Evolutionary conservation across 2,329 filamentous ascomycete genomes (phyloP).

Genomic region (Rhynchosporium graminicola): DNA sequence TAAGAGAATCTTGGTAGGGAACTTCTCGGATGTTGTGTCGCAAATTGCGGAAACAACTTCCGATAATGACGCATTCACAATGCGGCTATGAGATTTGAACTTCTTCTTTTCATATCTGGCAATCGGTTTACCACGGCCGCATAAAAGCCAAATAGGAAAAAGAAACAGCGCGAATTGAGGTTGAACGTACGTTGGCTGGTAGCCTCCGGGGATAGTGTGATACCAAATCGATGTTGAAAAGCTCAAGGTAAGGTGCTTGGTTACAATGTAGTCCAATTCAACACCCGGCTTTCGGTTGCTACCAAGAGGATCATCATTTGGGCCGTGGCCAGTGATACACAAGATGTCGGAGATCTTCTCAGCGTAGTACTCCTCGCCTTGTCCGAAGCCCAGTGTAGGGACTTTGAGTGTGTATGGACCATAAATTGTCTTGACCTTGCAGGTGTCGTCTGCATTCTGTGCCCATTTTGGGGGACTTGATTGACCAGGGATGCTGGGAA

Average conservation of each 20-base stretch:
- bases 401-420: slow-evolving; percentile 4
- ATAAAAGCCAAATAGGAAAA: background rate
- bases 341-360: slow-evolving; percentile 6
- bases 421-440: slow-evolving; percentile 1
- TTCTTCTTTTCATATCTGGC: no score
- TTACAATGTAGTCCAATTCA: background rate
- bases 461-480: background rate
- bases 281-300: background rate
- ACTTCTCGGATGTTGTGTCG: no score
- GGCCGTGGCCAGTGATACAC: slow-evolving; percentile 3
- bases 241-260: slow-evolving; percentile 6
- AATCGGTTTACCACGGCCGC: background rate
- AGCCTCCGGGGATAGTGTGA: slow-evolving; percentile 1
- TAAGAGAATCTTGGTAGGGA: no score
- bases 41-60: no score
- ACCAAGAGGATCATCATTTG: slow-evolving; percentile 1
- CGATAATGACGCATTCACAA: no score
- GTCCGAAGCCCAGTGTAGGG: background rate
- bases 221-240: slow-evolving; percentile 1
- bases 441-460: background rate
- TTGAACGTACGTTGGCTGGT: slow-evolving; percentile 4
- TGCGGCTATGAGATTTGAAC: no score
- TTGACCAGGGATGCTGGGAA: no score
- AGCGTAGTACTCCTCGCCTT: slow-evolving; percentile 6
- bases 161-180: background rate